Percentiles rank a stretch among this genome's conserved stretches.
Conservation (phyloP, 2,329 filamentous ascomycete genomes). For the Chaetomiaceae sp. region DNA sequence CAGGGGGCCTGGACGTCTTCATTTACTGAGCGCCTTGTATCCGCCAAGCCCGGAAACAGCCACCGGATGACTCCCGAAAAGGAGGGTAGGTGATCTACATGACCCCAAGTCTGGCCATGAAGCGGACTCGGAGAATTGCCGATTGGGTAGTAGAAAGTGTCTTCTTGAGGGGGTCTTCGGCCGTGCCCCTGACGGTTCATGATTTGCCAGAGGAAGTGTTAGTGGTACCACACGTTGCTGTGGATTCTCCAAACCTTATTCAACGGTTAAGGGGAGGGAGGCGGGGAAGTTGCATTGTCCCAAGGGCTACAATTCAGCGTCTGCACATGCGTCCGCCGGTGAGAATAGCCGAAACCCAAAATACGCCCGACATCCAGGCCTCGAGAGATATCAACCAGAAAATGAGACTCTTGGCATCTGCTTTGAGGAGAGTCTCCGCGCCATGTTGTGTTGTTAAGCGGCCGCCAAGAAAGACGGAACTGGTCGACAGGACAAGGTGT, state of each 20-base stretch:
- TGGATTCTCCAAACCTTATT: background rate
- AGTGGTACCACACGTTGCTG: background rate
- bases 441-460: background rate
- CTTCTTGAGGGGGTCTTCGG: background rate
- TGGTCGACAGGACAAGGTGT: background rate
- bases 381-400: background rate
- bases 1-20: too few species aligned
- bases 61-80: background rate
- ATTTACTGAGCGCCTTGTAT: background rate
- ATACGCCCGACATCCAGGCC: background rate
- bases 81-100: background rate
- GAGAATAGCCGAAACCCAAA: constrained; percentile 3
- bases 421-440: constrained; percentile 3
- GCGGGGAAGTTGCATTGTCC: background rate
- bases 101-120: too few species aligned
- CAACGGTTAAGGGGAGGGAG: background rate
- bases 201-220: background rate
- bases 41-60: constrained; percentile 6
- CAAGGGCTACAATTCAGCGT: background rate
- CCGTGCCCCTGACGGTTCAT: background rate
- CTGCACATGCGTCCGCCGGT: background rate
- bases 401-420: constrained; percentile 1
- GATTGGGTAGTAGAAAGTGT: background rate
- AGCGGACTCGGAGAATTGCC: constrained; percentile 1
- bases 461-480: background rate